Conservation (phyloP, 345 rosid species). For the Iberis pinnata region DNA sequence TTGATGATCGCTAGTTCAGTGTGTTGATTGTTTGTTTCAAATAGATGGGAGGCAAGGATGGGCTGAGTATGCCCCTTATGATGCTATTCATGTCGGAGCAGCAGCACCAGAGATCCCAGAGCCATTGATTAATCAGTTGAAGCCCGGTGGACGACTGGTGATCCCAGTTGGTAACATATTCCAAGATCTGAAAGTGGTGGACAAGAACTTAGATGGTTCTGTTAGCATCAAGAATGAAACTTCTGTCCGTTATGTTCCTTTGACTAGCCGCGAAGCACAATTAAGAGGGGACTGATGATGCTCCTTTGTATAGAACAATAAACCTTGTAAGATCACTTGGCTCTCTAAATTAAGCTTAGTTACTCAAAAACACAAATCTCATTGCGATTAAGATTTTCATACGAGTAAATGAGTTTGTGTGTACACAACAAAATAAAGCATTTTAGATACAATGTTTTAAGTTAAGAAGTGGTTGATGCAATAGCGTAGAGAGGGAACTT, state of each 20-base stretch:
- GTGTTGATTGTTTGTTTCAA: background rate
- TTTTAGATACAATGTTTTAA: too few species aligned
- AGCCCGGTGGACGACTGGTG: constrained; percentile 94
- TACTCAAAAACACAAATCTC: constrained; percentile 1
- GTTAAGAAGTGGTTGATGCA: too few species aligned
- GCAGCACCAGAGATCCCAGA: constrained; percentile 90
- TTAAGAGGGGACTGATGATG: constrained; percentile 41
- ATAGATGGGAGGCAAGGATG: constrained; percentile 95
- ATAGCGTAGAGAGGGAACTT: too few species aligned
- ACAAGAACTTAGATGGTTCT: constrained; percentile 71
- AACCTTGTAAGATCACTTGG: too few species aligned
- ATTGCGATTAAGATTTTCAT: background rate
- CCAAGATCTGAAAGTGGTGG: constrained; percentile 80
- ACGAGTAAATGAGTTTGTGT: too few species aligned
- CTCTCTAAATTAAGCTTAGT: too few species aligned
- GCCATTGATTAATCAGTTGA: constrained; percentile 74
- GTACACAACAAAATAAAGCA: too few species aligned
- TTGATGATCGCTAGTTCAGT: background rate
- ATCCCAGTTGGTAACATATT: constrained; percentile 82
- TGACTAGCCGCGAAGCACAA: constrained; percentile 84
- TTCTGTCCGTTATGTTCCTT: constrained; percentile 83
- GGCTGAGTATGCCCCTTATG: constrained; percentile 83
- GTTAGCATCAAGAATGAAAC: constrained; percentile 54
- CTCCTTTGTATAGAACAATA: too few species aligned
- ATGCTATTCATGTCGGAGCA: constrained; percentile 97